Evolutionary conservation across 371 early-diverging fungal species (phyloP), one percentile per base, ranked within the genome.

Genomic region (Smittium mucronatum): DNA sequence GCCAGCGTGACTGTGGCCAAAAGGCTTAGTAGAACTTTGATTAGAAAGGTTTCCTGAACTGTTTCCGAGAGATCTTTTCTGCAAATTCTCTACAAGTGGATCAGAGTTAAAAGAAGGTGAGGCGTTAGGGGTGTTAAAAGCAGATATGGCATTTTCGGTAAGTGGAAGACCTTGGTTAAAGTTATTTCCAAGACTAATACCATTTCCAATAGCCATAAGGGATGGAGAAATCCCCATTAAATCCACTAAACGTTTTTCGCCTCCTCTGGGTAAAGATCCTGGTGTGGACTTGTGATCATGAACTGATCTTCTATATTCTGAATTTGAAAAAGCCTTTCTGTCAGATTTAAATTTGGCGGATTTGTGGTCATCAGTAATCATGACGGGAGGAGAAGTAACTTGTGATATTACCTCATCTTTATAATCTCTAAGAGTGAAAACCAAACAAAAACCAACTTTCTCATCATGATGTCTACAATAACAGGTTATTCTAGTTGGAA

Each of bases 281-380:
- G 33, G 58, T 16, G 2, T 29, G 64, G 33, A 60, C 71, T 65
- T 80, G 69, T 58, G 68, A 75, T 74, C 61, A 58, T 69, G 57
- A 64, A 68, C 70, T 73, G 71, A 69, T 21, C 79, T 71, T 30
- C 74, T 77, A 57, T 79, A 80, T 58, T 76, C 83, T 72, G 67
- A 60, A 72, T 68, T 80, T 57, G 71, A 72, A 64, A 69, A 74
- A 63, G 69, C 68, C 47, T 73, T 79, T 47, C 73, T 74, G 63
- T 78, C 80, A 17, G 66, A 70, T 64, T 80, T 80, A 73, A 78
- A 76, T 75, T 91, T 92, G 69, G 85, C 87, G 2, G 92, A 88
- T 75, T 95, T 95, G 81, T 95, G 96, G 74, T 95, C 96, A 72
- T 95, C 96, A 0, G 96, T 95, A 67, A 95, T 93, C 89, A 95